A percentile compares a stretch with the other conserved stretches of the same genome.
These are phyloP conservation scores for Paragyromitra xinjiangensis DNA, from an alignment of 495 filamentous ascomycete genomes.

Conservation along the genomic window DNA sequence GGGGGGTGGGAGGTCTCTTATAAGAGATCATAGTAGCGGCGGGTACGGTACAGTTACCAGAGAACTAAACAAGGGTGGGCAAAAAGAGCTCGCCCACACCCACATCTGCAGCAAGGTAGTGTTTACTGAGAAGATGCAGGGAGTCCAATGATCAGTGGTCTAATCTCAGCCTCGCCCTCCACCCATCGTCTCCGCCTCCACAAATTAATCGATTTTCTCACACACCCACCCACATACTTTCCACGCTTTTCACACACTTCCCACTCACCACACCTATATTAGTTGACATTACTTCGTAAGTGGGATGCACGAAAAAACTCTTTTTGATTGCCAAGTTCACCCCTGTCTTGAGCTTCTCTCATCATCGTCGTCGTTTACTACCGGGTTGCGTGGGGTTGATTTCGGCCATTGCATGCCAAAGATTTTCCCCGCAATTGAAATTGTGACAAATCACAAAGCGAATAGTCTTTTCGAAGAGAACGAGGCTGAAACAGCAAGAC, in stretches of 20 bases:
- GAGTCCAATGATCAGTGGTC: background rate
- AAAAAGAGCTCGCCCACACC: background rate
- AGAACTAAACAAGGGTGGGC: background rate
- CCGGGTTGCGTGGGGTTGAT: background rate
- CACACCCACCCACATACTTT: background rate
- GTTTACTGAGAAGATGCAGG: background rate
- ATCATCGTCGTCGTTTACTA: background rate
- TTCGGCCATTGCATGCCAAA: background rate
- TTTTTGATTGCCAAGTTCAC: background rate
- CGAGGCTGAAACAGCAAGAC: background rate
- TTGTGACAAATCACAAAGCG: conserved; percentile 7
- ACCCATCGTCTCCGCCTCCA: background rate
- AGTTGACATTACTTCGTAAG: background rate
- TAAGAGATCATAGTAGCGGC: background rate
- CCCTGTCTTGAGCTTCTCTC: background rate
- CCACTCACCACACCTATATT: background rate
- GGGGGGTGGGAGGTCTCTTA: background rate
- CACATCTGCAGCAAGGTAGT: background rate
- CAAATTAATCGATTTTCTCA: background rate
- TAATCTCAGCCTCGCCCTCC: background rate
- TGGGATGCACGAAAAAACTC: background rate
- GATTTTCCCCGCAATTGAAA: background rate
- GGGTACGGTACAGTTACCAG: background rate
- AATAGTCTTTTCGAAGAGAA: background rate
- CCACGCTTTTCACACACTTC: too few relatives aligned